Base-by-base conservation (phyloP, 768 basidiomycete species). In the Hypholoma fasciculare region DNA sequence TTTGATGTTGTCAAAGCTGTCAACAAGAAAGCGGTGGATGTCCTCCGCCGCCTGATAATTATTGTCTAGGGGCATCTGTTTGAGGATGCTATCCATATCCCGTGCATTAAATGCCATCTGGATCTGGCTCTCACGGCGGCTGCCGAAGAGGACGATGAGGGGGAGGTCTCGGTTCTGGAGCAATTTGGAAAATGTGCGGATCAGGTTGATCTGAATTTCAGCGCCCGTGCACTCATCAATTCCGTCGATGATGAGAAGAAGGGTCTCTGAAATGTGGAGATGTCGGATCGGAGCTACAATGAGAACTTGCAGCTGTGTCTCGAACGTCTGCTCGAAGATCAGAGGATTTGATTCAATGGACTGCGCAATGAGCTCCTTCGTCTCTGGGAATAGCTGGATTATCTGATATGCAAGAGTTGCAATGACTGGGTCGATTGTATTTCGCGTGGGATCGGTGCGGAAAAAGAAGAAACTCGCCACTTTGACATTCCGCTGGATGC, bases 381-480 rank as follows among this genome's bases (percentile, higher is more conserved):
- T 42, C 7, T 55, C 54, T 16, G 63, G 63, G 20, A 58, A 7
- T 1, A 51, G 48, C 14, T 57, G 14, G 11, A 44, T 54, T 1
- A 61, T 30, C 14, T 64, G 63, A 27, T 64, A 64, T 4, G 52
- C 54, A 9, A 64, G 52, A 12, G 63, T 64, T 1, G 63, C 38
- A 6, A 57, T 52, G 9, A 64, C 47, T 7, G 34, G 42, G 11
- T 54, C 53, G 6, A 52, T 40, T 38, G 53, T 52, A 34, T 55
- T 54, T 23, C 57, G 38, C 3, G 53, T 46, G 1, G 47, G 8
- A 2, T 55, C 52, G 2, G 47, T 34, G 7, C 49, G 54, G 12
- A 59, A 50, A 20, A 65, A 65, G 49, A 65, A 65, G 36, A 65
- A 65, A 26, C 51, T 63, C 1, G 61, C 64, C 1, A 58, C 34